Percentiles rank a stretch among this genome's conserved stretches.
These are phyloP conservation scores for Stenogyne calaminthoides DNA, from an alignment of 305 asterid genomes.

Conservation along the genomic window DNA sequence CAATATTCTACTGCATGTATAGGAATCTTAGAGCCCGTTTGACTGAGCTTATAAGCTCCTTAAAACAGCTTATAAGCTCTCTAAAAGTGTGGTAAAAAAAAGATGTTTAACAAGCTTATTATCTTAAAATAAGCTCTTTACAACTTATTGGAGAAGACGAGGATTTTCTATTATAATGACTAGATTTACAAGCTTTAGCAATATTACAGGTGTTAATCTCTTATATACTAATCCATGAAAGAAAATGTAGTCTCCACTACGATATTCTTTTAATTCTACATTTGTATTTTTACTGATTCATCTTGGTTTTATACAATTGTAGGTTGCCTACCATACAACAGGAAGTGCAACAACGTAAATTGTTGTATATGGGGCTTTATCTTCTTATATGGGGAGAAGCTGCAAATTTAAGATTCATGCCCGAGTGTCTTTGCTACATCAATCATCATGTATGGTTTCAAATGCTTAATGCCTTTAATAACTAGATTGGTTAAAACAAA, in stretches of 20 bases:
- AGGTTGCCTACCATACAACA: constrained; percentile 99
- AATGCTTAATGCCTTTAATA: background rate
- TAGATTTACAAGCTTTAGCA: background rate
- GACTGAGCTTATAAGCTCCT: too few species aligned
- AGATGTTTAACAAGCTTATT: too few species aligned
- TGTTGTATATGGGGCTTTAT: constrained; percentile 87
- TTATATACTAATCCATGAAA: constrained; percentile 10
- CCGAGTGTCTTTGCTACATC: constrained; percentile 97
- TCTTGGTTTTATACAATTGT: constrained; percentile 31
- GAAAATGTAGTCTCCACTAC: constrained; percentile 1
- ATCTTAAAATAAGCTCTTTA: too few species aligned
- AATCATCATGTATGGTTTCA: constrained; percentile 80
- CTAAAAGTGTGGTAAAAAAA: too few species aligned
- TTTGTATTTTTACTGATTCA: constrained; percentile 28
- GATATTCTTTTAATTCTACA: background rate
- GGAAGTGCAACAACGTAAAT: constrained; percentile 94
- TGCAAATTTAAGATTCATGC: constrained; percentile 98
- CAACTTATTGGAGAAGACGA: background rate
- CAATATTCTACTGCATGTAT: background rate
- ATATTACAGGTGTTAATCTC: background rate
- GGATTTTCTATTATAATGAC: background rate
- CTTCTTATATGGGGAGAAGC: constrained; percentile 99
- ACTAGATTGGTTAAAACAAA: background rate
- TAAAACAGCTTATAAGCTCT: too few species aligned
- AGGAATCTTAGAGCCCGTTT: constrained; percentile 2